A percentile compares a stretch with the other conserved stretches of the same genome.
Conservation (phyloP, 345 rosid species). For the Nephelium lappaceum region DNA sequence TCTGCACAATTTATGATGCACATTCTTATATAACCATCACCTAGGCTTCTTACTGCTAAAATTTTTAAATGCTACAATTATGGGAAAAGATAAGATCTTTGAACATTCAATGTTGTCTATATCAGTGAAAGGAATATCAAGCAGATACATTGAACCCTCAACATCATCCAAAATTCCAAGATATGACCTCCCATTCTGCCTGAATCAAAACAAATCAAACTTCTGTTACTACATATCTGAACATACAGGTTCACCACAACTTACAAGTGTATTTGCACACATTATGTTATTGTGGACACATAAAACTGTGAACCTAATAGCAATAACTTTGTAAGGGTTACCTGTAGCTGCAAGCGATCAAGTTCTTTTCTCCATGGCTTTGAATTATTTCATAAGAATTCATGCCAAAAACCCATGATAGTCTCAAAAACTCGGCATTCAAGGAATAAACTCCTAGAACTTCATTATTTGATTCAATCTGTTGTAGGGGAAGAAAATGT, state of each 20-base stretch:
- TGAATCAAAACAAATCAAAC: conserved; percentile 40
- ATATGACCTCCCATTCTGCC: conserved; percentile 88
- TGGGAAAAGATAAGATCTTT: conserved; percentile 12
- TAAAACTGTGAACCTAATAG: not conserved
- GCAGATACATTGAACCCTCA: conserved; percentile 63
- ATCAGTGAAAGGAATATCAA: conserved; percentile 88
- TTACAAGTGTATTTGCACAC: not conserved
- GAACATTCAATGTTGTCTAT: conserved; percentile 68
- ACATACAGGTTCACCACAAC: conserved; percentile 15
- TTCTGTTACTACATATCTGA: not conserved
- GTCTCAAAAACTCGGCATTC: conserved; percentile 85
- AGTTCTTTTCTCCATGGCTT: conserved; percentile 55
- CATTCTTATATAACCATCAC: conserved; percentile 14
- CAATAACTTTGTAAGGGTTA: conserved; percentile 31
- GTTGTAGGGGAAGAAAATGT: conserved; percentile 22
- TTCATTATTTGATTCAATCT: conserved; percentile 71
- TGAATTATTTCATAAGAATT: conserved; percentile 77
- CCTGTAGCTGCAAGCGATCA: conserved; percentile 90
- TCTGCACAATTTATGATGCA: conserved; percentile 46
- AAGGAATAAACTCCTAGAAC: conserved; percentile 58
- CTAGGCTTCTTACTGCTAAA: conserved; percentile 1
- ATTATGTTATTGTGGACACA: not conserved
- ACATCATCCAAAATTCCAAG: conserved; percentile 73
- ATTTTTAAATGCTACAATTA: conserved; percentile 3
- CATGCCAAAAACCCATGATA: conserved; percentile 79